Conservation (phyloP, 1,139 yeast genomes). For the Blastobotrys persicus region DNA sequence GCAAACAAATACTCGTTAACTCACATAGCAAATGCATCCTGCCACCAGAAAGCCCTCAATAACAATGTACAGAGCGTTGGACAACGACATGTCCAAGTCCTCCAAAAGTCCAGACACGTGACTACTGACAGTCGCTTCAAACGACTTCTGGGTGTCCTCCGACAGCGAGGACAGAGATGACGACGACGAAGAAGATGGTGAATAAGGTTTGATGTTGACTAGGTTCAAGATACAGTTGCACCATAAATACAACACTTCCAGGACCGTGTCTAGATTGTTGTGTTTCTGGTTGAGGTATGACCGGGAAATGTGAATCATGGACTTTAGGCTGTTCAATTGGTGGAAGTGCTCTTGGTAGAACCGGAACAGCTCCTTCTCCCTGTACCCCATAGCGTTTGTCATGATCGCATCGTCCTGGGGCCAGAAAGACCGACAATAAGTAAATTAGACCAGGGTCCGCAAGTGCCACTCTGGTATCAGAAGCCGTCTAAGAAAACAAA, state of each 20-base stretch:
- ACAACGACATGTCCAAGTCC: conserved; percentile 3
- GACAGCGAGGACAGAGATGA: conserved; percentile 8
- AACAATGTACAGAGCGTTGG: conserved; percentile 11
- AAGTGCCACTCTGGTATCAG: not conserved
- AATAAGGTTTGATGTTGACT: not conserved
- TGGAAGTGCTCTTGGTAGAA: conserved; percentile 12
- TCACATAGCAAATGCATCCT: conserved; percentile 30
- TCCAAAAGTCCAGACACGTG: conserved; percentile 14
- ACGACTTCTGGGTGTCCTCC: not conserved
- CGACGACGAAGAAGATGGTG: conserved; percentile 8
- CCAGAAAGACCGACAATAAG: not conserved
- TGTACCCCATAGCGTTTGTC: not conserved
- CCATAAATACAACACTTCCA: conserved; percentile 19
- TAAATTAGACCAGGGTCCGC: conserved; percentile 1
- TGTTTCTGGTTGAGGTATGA: conserved; percentile 14
- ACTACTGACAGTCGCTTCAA: conserved; percentile 9
- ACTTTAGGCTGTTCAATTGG: conserved; percentile 14
- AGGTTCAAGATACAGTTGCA: conserved; percentile 14
- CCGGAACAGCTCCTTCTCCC: conserved; percentile 10
- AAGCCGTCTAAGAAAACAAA: not conserved
- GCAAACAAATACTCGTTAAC: no score
- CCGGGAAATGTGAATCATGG: conserved; percentile 17
- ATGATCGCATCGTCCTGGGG: not conserved
- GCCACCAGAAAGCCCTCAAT: conserved; percentile 31
- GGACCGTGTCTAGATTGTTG: conserved; percentile 16